Percentiles rank a stretch among this genome's conserved stretches.
phyloP scores from a whole-genome alignment of 192 early-diverging fungal species.

The Phlyctochytrium planicorne region DNA sequence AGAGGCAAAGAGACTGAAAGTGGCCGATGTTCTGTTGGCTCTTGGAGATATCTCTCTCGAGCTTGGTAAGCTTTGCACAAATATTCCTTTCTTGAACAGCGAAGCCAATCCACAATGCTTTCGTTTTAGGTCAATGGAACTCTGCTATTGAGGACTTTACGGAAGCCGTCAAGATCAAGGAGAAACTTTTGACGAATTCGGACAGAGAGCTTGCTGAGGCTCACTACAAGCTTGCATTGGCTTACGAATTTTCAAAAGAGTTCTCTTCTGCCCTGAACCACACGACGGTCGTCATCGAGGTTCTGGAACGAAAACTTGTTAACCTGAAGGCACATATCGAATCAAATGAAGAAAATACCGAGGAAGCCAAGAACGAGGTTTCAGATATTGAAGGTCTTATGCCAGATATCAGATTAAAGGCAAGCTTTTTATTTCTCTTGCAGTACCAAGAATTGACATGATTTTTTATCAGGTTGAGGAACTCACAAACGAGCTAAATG shows the following conservation, averaged over 20 bases:
- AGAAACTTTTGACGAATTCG: conserved; percentile 40
- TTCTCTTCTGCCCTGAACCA: conserved; percentile 53
- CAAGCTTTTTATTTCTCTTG: too few species aligned
- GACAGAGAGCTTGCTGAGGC: conserved; percentile 68
- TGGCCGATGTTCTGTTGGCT: conserved; percentile 69
- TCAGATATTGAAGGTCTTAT: conserved; percentile 60
- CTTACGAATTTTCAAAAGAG: conserved; percentile 57
- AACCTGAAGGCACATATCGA: conserved; percentile 51
- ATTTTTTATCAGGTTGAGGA: not conserved
- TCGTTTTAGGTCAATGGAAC: conserved; percentile 59
- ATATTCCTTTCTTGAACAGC: not conserved
- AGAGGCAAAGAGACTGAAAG: conserved; percentile 28
- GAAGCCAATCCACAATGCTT: not conserved
- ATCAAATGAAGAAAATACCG: conserved; percentile 25
- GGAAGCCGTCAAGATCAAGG: conserved; percentile 56
- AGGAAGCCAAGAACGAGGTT: conserved; percentile 51
- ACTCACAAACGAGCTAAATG: not conserved
- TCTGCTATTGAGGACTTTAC: conserved; percentile 63
- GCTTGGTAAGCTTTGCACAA: conserved; percentile 50
- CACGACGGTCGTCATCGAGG: conserved; percentile 53
- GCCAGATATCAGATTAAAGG: conserved; percentile 66
- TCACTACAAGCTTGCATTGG: conserved; percentile 70
- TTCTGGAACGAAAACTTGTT: conserved; percentile 51
- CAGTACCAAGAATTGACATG: too few species aligned
- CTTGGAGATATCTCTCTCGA: conserved; percentile 89